Evolutionary conservation across 805 yeast genomes (phyloP), one percentile per base, ranked within the genome.

Genomic region (Saturnispora diversa): DNA sequence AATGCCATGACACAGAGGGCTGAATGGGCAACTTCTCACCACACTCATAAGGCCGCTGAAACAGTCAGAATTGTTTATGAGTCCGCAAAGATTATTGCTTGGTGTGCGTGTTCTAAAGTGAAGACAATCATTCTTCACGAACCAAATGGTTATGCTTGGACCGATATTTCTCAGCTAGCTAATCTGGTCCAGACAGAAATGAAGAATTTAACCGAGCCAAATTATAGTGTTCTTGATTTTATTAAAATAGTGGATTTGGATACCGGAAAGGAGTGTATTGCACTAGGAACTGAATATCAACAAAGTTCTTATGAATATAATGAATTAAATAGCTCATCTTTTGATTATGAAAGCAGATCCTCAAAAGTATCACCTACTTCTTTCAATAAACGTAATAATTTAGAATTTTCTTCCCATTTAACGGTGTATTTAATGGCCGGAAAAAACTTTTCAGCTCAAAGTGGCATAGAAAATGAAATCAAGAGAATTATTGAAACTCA

Each of bases 11-110:
- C 58, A 0, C 39, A 52, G 7, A 49, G 70, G 19, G 62, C 65
- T 6, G 71, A 68, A 43, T 70, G 66, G 55, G 47, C 56, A 2
- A 59, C 65, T 4, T 61, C 59, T 22, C 56, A 62, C 27, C 65
- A 62, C 32, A 51, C 66, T 1, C 70, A 65, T 43, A 51, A 62
- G 32, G 68, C 70, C 1, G 58, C 66, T 4, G 75, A 70, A 45
- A 61, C 58, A 21, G 56, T 69, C 13, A 51, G 68, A 39, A 45
- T 69, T 13, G 45, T 63, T 17, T 54, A 61, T 5, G 68, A 65
- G 42, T 49, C 65, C 6, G 58, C 69, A 2, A 53, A 60, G 39
- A 32, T 60, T n/a, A 49, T 53, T 22, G 45, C 55, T 3, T 60
- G 63, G 64, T 42, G 55, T 10, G 52, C 50, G 3, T 47, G 51